A percentile compares a stretch with the other conserved stretches of the same genome.
These are phyloP conservation scores for Saturnispora dispora DNA, from an alignment of 805 yeast species.

Conservation along the genomic window DNA sequence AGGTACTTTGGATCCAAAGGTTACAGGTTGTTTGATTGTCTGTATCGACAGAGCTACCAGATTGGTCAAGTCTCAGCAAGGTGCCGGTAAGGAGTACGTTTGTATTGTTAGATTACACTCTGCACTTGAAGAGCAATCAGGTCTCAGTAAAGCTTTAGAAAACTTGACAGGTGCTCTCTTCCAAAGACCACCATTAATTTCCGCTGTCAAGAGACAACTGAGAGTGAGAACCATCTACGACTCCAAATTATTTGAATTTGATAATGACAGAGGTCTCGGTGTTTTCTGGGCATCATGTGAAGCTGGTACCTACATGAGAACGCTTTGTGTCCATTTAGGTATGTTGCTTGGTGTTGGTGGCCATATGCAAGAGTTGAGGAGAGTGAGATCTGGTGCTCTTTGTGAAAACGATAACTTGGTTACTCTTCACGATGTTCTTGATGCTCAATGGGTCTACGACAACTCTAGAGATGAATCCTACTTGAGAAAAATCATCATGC, in stretches of 20 bases:
- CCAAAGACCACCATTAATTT: constrained; percentile 98
- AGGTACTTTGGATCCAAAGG: constrained; percentile 95
- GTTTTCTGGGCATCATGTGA: constrained; percentile 99
- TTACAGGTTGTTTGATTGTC: constrained; percentile 96
- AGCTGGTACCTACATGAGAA: constrained; percentile 99
- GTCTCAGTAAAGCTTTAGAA: constrained; percentile 74
- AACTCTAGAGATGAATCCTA: constrained; percentile 95
- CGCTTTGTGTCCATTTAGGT: constrained; percentile 97
- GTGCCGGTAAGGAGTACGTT: constrained; percentile 99
- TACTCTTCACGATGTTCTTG: constrained; percentile 93
- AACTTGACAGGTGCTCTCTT: constrained; percentile 96
- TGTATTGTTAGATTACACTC: constrained; percentile 96
- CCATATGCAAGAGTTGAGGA: constrained; percentile 99
- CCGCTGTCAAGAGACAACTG: constrained; percentile 98
- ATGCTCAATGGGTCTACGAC: constrained; percentile 97
- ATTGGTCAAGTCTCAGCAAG: constrained; percentile 96
- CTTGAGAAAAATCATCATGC: constrained; percentile 87
- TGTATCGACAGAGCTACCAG: constrained; percentile 98
- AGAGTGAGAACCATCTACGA: constrained; percentile 98
- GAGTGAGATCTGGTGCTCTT: constrained; percentile 96
- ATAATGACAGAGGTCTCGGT: constrained; percentile 91
- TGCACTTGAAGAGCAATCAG: constrained; percentile 82
- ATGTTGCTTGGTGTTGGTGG: constrained; percentile 98
- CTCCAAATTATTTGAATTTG: constrained; percentile 91
- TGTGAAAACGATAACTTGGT: constrained; percentile 86